Conservation (phyloP, 805 yeast genomes). For the Barnettozyma californica region DNA sequence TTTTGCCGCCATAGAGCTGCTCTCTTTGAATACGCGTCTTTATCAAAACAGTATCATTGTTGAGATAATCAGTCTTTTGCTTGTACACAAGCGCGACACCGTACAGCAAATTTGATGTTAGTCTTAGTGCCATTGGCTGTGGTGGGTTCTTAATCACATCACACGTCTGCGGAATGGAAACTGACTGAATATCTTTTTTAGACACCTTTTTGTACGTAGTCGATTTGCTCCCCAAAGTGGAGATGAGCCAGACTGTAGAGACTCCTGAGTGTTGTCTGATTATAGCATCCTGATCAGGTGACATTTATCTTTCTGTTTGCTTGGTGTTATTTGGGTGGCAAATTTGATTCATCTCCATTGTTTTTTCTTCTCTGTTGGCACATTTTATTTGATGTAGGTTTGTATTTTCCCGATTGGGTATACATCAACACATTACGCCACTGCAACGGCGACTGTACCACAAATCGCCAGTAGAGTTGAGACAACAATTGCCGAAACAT, state of each 20-base stretch:
- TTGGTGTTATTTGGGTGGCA: background rate
- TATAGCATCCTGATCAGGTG: constrained; percentile 19
- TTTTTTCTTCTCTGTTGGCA: background rate
- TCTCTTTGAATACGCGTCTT: constrained; percentile 24
- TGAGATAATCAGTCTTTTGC: constrained; percentile 43
- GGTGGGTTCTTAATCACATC: constrained; percentile 22
- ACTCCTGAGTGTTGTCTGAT: constrained; percentile 24
- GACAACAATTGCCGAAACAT: constrained; percentile 5
- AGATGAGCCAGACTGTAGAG: constrained; percentile 32
- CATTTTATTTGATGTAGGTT: constrained; percentile 2
- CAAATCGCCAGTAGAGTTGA: constrained; percentile 13
- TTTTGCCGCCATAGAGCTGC: constrained; percentile 4
- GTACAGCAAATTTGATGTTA: constrained; percentile 37
- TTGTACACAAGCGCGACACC: constrained; percentile 44
- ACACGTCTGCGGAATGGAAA: constrained; percentile 42
- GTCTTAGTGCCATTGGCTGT: constrained; percentile 24
- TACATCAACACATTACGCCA: constrained; percentile 8
- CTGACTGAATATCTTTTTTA: constrained; percentile 30
- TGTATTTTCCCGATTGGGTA: constrained; percentile 4
- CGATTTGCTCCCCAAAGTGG: constrained; percentile 37
- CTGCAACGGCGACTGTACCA: constrained; percentile 24
- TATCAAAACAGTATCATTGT: constrained; percentile 21
- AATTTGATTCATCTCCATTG: background rate
- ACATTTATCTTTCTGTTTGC: constrained; percentile 2
- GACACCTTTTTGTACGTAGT: constrained; percentile 23